These are phyloP conservation scores for Clarireedia homoeocarpa DNA, from an alignment of 2,329 filamentous ascomycete species.

Conservation along the genomic window DNA sequence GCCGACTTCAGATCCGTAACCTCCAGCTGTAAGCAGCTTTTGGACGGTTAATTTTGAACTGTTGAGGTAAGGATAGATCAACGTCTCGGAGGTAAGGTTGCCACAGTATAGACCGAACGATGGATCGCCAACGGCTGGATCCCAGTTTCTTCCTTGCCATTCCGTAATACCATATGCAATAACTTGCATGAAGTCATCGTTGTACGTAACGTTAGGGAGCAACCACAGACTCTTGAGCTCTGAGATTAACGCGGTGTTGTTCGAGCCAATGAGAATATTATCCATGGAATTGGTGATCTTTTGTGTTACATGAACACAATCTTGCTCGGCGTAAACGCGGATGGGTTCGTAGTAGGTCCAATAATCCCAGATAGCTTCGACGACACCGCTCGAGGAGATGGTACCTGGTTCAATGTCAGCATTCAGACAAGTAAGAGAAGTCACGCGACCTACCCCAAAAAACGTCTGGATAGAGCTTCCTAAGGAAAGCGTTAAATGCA, in stretches of 20 bases:
- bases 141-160: slow-evolving; percentile 54
- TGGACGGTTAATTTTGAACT: slow-evolving; percentile 58
- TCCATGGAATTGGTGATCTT: slow-evolving; percentile 52
- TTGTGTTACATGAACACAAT: slow-evolving; percentile 59
- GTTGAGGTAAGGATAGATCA: slow-evolving; percentile 53
- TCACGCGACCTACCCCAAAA: slow-evolving; percentile 51
- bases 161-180: slow-evolving; percentile 36
- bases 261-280: slow-evolving; percentile 44
- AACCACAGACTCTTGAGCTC: slow-evolving; percentile 47
- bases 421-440: neutral
- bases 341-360: slow-evolving; percentile 58
- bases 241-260: slow-evolving; percentile 29
- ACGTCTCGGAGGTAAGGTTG: slow-evolving; percentile 41
- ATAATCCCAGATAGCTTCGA: slow-evolving; percentile 69
- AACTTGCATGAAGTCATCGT: slow-evolving; percentile 43
- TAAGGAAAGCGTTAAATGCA: slow-evolving; percentile 67
- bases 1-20: slow-evolving; percentile 35
- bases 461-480: slow-evolving; percentile 67
- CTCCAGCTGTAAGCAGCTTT: slow-evolving; percentile 39
- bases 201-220: slow-evolving; percentile 34
- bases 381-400: slow-evolving; percentile 75
- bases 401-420: slow-evolving; percentile 33
- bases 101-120: slow-evolving; percentile 46
- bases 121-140: slow-evolving; percentile 42
- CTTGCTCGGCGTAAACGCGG: slow-evolving; percentile 45